Conservation (phyloP, 2,329 filamentous ascomycete species). For the Alternaria viburni region DNA sequence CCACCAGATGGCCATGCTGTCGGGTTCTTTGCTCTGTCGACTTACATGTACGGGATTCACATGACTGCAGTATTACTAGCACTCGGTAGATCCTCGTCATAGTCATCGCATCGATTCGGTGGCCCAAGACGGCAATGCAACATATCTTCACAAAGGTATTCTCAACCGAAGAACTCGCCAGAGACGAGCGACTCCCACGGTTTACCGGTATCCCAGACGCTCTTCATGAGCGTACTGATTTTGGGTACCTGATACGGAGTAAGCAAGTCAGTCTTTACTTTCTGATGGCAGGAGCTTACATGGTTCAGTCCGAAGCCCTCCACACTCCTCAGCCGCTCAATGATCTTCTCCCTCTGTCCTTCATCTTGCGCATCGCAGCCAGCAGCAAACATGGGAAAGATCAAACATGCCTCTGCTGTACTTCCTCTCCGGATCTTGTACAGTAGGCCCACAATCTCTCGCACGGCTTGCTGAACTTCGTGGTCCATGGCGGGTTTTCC, state of each 20-base stretch:
- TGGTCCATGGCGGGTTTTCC: conserved; percentile 63
- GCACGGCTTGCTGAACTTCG: conserved; percentile 68
- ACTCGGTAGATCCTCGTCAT: not conserved
- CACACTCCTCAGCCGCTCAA: conserved; percentile 69
- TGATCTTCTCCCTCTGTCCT: conserved; percentile 64
- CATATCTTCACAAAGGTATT: not conserved
- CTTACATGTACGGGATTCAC: not conserved
- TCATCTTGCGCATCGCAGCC: conserved; percentile 72
- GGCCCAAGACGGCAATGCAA: not conserved
- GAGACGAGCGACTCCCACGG: conserved; percentile 72
- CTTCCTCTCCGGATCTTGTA: conserved; percentile 68
- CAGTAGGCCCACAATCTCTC: conserved; percentile 68
- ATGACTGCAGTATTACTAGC: not conserved
- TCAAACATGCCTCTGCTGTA: conserved; percentile 73
- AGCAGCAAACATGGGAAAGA: conserved; percentile 85
- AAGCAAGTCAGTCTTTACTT: not conserved
- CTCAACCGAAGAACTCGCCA: conserved; percentile 69
- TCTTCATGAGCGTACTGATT: conserved; percentile 70
- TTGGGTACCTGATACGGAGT: conserved; percentile 57
- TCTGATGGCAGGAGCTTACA: conserved; percentile 52
- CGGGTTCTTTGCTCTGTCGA: not conserved
- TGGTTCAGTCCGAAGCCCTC: conserved; percentile 80
- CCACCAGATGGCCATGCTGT: not conserved
- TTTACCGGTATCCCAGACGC: conserved; percentile 70
- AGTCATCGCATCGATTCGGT: not conserved